phyloP scores from a whole-genome alignment of 2,329 filamentous ascomycete genomes.

The Fusarium scirpi region DNA sequence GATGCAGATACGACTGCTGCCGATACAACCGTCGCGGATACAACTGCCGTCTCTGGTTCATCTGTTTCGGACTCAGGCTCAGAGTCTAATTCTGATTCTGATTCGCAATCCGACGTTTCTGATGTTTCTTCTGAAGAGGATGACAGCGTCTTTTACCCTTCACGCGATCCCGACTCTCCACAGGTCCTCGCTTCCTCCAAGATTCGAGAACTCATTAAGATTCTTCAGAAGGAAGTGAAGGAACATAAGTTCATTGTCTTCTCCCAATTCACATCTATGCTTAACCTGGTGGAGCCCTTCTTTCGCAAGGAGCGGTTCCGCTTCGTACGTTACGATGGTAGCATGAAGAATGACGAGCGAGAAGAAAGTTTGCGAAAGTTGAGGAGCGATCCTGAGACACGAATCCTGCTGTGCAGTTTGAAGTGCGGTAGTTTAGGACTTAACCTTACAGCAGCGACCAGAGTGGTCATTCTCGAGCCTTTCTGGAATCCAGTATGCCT shows the following conservation, averaged over 20 bases:
- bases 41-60: constrained; percentile 29
- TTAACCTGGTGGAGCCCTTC: constrained; percentile 95
- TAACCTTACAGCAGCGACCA: constrained; percentile 92
- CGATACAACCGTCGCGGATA: constrained; percentile 29
- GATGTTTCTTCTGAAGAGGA: constrained; percentile 52
- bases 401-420: constrained; percentile 90
- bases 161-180: constrained; percentile 42
- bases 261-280: constrained; percentile 98
- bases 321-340: constrained; percentile 92
- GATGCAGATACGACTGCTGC: constrained; percentile 27
- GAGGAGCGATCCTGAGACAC: constrained; percentile 77
- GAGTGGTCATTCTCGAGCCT: constrained; percentile 94
- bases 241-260: constrained; percentile 98
- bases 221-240: constrained; percentile 81
- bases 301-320: constrained; percentile 78
- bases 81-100: constrained; percentile 43
- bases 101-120: constrained; percentile 42
- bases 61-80: constrained; percentile 24
- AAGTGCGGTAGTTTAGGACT: constrained; percentile 94
- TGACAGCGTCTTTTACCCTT: constrained; percentile 49
- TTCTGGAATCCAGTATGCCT: constrained; percentile 92
- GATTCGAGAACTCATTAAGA: constrained; percentile 84
- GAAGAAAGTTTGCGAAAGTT: constrained; percentile 86
- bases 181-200: constrained; percentile 83
- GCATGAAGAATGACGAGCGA: constrained; percentile 92